phyloP scores from a whole-genome alignment of 139 green algal genomes.

The Zygnema cylindricum region DNA sequence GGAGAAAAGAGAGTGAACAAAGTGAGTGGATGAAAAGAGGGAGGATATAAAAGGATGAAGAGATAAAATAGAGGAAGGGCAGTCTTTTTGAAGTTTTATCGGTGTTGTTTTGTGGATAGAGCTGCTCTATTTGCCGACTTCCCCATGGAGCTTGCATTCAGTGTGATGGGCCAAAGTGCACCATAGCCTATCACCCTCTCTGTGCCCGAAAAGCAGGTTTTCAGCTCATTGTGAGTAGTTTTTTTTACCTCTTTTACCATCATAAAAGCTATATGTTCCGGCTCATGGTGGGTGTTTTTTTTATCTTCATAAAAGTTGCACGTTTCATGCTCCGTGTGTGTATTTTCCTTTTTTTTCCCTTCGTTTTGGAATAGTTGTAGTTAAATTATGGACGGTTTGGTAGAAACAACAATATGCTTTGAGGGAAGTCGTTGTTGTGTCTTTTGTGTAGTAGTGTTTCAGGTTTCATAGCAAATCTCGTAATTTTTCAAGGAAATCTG shows the following conservation, averaged over 20 bases:
- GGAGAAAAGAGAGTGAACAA: no score
- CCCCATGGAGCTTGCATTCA: constrained; percentile 59
- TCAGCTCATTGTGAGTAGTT: constrained; percentile 27
- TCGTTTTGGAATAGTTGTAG: no score
- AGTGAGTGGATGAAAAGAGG: no score
- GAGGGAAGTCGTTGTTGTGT: no score
- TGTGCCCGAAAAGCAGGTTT: constrained; percentile 46
- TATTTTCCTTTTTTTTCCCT: no score
- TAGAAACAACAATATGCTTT: no score
- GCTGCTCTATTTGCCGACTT: constrained; percentile 43
- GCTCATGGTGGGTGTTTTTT: neutral
- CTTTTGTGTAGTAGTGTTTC: no score
- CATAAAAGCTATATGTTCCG: neutral
- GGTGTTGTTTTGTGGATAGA: no score
- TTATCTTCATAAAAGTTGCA: neutral
- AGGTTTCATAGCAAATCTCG: no score
- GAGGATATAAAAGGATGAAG: neutral
- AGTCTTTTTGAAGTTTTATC: neutral
- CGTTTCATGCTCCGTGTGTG: neutral
- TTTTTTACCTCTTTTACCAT: neutral
- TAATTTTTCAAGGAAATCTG: no score
- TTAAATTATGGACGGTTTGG: no score
- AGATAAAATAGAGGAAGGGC: neutral
- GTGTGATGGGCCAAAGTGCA: constrained; percentile 32
- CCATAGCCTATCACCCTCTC: constrained; percentile 34